phyloP scores from a whole-genome alignment of 2,329 filamentous ascomycete species.

The Aspergillus phoenicis region DNA sequence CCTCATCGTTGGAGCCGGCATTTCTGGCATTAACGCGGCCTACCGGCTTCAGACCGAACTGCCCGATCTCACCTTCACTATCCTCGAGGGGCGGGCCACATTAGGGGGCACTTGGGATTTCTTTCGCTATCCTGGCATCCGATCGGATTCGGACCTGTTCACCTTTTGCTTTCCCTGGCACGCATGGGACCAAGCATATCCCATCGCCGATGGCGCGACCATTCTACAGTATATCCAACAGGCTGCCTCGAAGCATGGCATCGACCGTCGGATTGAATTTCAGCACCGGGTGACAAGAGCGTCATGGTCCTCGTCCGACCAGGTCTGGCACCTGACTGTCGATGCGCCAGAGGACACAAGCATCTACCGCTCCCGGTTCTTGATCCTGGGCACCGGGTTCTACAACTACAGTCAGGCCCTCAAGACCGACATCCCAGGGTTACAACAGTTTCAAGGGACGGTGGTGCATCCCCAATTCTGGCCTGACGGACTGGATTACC shows the following conservation, averaged over 20 bases:
- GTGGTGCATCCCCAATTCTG: conserved; percentile 73
- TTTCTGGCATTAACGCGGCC: conserved; percentile 69
- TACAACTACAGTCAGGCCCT: conserved; percentile 70
- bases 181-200: conserved; percentile 57
- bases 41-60: conserved; percentile 63
- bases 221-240: conserved; percentile 57
- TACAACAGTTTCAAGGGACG: conserved; percentile 64
- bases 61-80: conserved; percentile 57
- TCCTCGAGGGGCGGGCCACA: conserved; percentile 63
- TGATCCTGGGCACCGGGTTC: conserved; percentile 66
- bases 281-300: conserved; percentile 51
- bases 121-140: conserved; percentile 72
- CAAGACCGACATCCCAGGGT: conserved; percentile 61
- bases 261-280: conserved; percentile 57
- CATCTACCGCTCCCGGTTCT: conserved; percentile 42
- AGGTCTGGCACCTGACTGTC: conserved; percentile 54
- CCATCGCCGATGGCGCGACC: conserved; percentile 52
- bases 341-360: conserved; percentile 32
- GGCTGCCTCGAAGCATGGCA: conserved; percentile 51
- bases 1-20: conserved; percentile 67
- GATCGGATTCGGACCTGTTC: conserved; percentile 60
- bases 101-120: conserved; percentile 76
- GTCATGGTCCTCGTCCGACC: conserved; percentile 55
- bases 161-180: conserved; percentile 67
- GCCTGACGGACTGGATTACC: conserved; percentile 66